phyloP scores from a whole-genome alignment of 1,139 yeast species.

The Geotrichum cucujoidarum region DNA sequence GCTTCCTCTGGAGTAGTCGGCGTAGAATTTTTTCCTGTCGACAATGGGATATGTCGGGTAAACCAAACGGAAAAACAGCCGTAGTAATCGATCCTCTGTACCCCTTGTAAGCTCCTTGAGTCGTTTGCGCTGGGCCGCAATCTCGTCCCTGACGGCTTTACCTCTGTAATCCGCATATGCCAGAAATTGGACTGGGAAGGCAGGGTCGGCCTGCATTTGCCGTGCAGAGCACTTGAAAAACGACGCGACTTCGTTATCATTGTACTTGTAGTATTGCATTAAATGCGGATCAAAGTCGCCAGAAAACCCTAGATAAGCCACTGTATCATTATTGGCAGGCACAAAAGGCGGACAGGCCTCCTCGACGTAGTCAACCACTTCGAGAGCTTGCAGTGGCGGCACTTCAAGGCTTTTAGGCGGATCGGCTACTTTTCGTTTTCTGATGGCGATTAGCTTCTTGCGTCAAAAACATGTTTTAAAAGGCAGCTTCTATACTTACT shows the following conservation, averaged over 20 bases:
- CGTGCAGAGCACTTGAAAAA: conserved; percentile 35
- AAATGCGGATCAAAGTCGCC: conserved; percentile 38
- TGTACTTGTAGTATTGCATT: conserved; percentile 31
- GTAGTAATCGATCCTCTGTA: conserved; percentile 33
- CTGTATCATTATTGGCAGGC: conserved; percentile 16
- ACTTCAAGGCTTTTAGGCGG: conserved; percentile 11
- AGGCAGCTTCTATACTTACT: background rate
- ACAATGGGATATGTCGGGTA: conserved; percentile 39
- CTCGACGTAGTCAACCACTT: conserved; percentile 12
- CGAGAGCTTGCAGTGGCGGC: conserved; percentile 14
- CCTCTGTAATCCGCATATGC: conserved; percentile 27
- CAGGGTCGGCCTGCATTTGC: conserved; percentile 27
- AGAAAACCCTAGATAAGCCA: conserved; percentile 31
- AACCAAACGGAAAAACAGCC: conserved; percentile 35
- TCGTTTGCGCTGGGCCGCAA: conserved; percentile 26
- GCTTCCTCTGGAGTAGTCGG: conserved; percentile 32
- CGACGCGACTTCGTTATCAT: conserved; percentile 26
- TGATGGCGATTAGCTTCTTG: background rate
- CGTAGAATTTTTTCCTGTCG: conserved; percentile 34
- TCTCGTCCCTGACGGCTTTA: conserved; percentile 21
- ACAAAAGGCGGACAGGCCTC: conserved; percentile 15
- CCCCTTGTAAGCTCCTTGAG: conserved; percentile 27
- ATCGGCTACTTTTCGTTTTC: conserved; percentile 2
- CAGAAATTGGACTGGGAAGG: conserved; percentile 32
- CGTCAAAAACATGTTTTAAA: background rate